Evolutionary conservation across 306 rosid genomes (phyloP), one percentile per base, ranked within the genome.

Genomic region (Vigna unguiculata): DNA sequence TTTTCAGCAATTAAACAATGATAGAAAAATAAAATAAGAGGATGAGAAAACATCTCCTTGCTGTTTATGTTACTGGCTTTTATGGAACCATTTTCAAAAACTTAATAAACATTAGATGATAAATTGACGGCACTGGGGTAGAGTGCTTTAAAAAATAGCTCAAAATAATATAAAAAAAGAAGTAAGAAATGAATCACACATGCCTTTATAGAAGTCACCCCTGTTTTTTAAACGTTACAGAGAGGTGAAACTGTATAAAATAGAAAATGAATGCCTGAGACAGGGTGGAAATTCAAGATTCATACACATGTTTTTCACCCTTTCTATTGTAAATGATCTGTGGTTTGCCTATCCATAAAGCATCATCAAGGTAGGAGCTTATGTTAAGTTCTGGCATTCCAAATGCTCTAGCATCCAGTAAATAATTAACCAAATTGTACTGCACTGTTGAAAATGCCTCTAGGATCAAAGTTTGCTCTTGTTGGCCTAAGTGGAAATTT

Each of bases 301-400:
- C 46, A 25, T 71, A 71, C n/a, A 49, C 64, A 51, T 69, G 20
- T 72, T 20, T 65, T 45, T 79, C 65, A 43, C 71, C 25, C 36
- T 76, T 60, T 59, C 34, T 46, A 40, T 75, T 69, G 7, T 61
- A 64, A 83, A 90, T 57, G 96, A 88, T 84, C 91, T 92, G 71
- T 88, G 96, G 97, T 92, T 92, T 88, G 55, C 97, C 25, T 90
- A 90, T 79, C 96, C 97, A 32, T 90, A 96, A 52, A 96, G 93
- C 60, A 22, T 75, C 93, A 92, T 92, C 60, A 88, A 92, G 96
- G 93, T 89, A 85, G 36, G 60, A 25, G 22, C 70, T 79, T 68
- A 55, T 63, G 68, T 78, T 57, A 12, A 58, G 69, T 65, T 51
- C 41, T 59, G 48, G 69, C 30, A 19, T 43, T 64, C 24, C 74